Base-by-base conservation (phyloP, 2,329 filamentous ascomycete genomes). In the Bipolaris bicolor region DNA sequence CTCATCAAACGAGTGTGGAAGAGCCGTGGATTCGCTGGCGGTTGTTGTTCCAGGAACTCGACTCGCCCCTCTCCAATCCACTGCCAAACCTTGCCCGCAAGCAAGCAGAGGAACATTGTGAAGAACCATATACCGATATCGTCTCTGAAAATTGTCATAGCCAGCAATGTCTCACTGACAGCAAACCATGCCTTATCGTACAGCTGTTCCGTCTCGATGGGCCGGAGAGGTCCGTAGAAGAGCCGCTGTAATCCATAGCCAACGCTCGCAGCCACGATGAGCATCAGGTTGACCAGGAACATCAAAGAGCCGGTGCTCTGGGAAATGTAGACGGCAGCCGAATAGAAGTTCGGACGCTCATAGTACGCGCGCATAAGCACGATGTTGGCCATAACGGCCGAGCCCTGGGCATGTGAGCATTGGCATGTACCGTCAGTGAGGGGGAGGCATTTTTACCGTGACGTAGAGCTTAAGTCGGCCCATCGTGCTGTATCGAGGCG, bases 111-210 rank as follows among this genome's bases (percentile, higher is more conserved):
- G 76, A 99, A 98, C 93, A 99, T 98, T 70, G 95, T 88, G 57
- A 99, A 82, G 72, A 98, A 97, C 88, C 92, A 96, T 40, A 90
- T 90, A 43, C 95, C 94, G 16, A 99, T 88, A 75, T 98, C 93
- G 62, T 97, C 95, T 43, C 95, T 85, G 77, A 99, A 98, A 64
- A 97, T 97, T 29, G 95, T 97, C 94, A 99, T 98, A 29, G 95
- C 95, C 63, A 99, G 83, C 72, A 93, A 91, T 63, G 95, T 99
- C 80, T 99, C 95, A 45, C 94, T 97, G 39, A 98, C 91, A 37
- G 95, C 94, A 73, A 97, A 97, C 96, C 96, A 99, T 48, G 91
- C 93, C 77, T 94, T 94, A 77, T 99, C 95, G 74, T 96, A 97
- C 13, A 99, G 86, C 76, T 98, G 94, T 77, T 99, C 96, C 69